Evolutionary conservation across 495 filamentous ascomycete species (phyloP).

Genomic region (Aspergillus leporis): DNA sequence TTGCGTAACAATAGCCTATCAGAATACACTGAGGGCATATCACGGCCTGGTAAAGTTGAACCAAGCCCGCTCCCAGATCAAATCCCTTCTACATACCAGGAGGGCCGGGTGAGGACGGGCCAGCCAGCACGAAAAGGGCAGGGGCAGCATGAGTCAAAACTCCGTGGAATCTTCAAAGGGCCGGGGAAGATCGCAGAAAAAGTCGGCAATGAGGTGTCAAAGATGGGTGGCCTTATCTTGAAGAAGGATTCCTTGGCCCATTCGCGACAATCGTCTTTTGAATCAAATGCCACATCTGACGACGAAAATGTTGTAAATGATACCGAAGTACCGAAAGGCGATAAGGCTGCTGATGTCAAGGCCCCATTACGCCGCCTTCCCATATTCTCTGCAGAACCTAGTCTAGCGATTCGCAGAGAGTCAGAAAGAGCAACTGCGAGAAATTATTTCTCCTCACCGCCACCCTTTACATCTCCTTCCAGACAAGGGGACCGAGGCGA

Average conservation of each 20-base stretch:
- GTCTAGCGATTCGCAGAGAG: constrained; percentile 31
- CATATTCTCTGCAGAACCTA: constrained; percentile 37
- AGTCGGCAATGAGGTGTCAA: constrained; percentile 58
- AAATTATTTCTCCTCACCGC: constrained; percentile 41
- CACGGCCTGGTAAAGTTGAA: constrained; percentile 26
- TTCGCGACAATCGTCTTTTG: constrained; percentile 42
- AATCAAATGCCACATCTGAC: constrained; percentile 39
- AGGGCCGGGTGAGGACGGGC: constrained; percentile 24
- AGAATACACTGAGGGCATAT: constrained; percentile 15
- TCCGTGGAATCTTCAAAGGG: constrained; percentile 57
- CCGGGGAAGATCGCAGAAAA: constrained; percentile 52
- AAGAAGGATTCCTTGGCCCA: constrained; percentile 46
- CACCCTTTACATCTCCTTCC: constrained; percentile 51
- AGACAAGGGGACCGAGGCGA: constrained; percentile 36
- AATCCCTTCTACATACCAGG: constrained; percentile 28
- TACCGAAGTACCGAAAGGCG: constrained; percentile 33
- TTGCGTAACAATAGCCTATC: constrained; percentile 20
- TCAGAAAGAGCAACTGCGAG: constrained; percentile 34
- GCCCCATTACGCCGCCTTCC: constrained; percentile 34
- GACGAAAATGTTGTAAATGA: constrained; percentile 46
- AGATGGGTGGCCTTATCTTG: constrained; percentile 56
- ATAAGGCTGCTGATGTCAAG: constrained; percentile 31
- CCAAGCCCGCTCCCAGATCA: constrained; percentile 36
- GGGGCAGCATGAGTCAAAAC: constrained; percentile 35
- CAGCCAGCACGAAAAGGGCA: constrained; percentile 29